Base-by-base conservation (phyloP, 192 early-diverging fungal genomes). In the Cladochytrium replicatum region DNA sequence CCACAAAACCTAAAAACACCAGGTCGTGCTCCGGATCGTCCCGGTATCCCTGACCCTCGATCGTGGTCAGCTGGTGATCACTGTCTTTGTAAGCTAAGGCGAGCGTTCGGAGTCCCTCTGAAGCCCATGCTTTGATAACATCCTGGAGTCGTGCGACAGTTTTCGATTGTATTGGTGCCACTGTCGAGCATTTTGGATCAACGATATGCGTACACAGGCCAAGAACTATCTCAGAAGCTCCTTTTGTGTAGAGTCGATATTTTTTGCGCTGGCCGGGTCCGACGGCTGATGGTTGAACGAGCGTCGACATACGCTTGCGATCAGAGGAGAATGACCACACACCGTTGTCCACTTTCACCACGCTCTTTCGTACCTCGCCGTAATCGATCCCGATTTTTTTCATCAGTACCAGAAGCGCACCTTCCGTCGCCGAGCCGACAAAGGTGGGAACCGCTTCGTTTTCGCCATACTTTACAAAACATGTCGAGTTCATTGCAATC, bases 341-440 rank as follows among this genome's bases (percentile, higher is more conserved):
- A 22, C 77, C 77, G 27, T 74, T 71, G 40, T 72, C 69, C 11
- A 72, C 63, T 29, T 67, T 69, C 26, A 41, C 45, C 24, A 58
- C 42, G 29, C 47, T 28, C 29, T 55, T 29, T 0, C 77, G 55
- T 3, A 75, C 54, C 8, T 32, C 19, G 27, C 67, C 64, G 46
- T 79, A 79, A 27, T 55, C 37, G n/a, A 64, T 48, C 9, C 77
- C 73, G 23, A 76, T 49, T 45, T 71, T 74, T n/a, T 41, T 32
- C 25, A 52, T 39, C 32, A 77, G 58, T 3, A 79, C 46, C 5
- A 79, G 63, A 34, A 79, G 46, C 2, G 77, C 77, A 17, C 77
- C 77, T 59, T 79, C 77, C 23, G 73, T 79, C 9, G 77, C 77
- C 0, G 63, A 64, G 17, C 77, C 77, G 28, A 76, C 72, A 67